Evolutionary conservation across 2,329 filamentous ascomycete species (phyloP).

Genomic region (Colletotrichum scovillei): DNA sequence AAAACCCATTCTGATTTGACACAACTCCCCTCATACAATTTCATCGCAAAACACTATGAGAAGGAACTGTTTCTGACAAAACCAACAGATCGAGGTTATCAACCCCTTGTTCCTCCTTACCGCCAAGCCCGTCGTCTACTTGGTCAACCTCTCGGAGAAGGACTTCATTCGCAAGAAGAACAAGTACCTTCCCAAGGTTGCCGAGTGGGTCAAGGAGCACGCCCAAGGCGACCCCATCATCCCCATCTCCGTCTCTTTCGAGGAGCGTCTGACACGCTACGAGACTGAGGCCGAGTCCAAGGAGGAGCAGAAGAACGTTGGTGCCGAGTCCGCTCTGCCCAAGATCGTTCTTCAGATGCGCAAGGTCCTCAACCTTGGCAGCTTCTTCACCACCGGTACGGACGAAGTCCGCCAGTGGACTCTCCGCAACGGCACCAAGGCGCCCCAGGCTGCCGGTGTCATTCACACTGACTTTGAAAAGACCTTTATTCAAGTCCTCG

Average conservation of each 20-base stretch:
- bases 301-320: constrained; percentile 90
- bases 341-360: constrained; percentile 96
- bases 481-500: constrained; percentile 97
- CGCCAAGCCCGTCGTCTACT: constrained; percentile 96
- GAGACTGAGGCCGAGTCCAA: constrained; percentile 79
- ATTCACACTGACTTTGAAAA: constrained; percentile 99
- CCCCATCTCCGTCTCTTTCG: constrained; percentile 90
- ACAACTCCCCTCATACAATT: constrained; percentile 35
- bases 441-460: constrained; percentile 96
- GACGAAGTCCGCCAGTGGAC: constrained; percentile 99
- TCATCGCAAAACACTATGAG: constrained; percentile 37
- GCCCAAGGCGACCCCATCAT: constrained; percentile 90
- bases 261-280: constrained; percentile 89
- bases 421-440: constrained; percentile 93
- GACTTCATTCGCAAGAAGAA: constrained; percentile 99
- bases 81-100: constrained; percentile 88
- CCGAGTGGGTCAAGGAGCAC: constrained; percentile 94
- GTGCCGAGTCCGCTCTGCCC: constrained; percentile 87
- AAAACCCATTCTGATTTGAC: constrained; percentile 43
- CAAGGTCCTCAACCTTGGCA: constrained; percentile 87
- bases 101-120: constrained; percentile 96
- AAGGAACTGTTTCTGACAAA: constrained; percentile 42
- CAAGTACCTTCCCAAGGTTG: constrained; percentile 95
- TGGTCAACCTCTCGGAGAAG: constrained; percentile 96
- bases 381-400: constrained; percentile 96